Conservation (phyloP, 2,329 filamentous ascomycete species). For the Exserohilum rostratum region DNA sequence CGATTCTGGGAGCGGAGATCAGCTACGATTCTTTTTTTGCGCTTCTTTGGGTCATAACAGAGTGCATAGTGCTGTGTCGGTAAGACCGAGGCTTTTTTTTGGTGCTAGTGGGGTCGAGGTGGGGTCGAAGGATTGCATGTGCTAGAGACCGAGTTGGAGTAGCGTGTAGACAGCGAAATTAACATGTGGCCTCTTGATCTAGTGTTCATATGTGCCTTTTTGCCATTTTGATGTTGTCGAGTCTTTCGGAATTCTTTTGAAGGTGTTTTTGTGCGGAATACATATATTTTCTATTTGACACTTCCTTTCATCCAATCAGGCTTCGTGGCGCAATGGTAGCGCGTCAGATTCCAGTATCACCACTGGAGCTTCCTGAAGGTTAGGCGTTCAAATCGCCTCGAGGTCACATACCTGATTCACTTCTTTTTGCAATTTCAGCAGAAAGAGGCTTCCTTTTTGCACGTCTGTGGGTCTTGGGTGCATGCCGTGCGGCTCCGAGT, state of each 20-base stretch:
- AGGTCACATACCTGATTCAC: slow-evolving; percentile 25
- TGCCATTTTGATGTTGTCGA: too few relatives aligned
- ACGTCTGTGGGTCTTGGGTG: neutral
- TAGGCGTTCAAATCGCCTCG: slow-evolving; percentile 37
- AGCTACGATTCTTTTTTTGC: slow-evolving; percentile 10
- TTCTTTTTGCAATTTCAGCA: neutral
- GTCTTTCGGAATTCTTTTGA: neutral
- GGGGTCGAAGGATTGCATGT: slow-evolving; percentile 3
- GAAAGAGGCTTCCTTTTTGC: neutral
- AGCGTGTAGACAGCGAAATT: neutral
- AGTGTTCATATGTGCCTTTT: neutral
- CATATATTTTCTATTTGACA: neutral
- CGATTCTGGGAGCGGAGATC: slow-evolving; percentile 43
- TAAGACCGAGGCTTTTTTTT: neutral
- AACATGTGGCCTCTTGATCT: neutral
- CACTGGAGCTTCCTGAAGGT: slow-evolving; percentile 34
- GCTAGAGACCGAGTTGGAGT: neutral
- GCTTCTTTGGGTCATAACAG: too few relatives aligned
- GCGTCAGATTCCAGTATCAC: slow-evolving; percentile 38
- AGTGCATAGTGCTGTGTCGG: too few relatives aligned
- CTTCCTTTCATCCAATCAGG: slow-evolving; percentile 22
- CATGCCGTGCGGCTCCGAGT: neutral
- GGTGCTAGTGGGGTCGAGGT: neutral
- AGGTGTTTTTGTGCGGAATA: neutral
- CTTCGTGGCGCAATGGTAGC: slow-evolving; percentile 39